A percentile compares a stretch with the other conserved stretches of the same genome.
Conservation (phyloP, 768 basidiomycete genomes). For the Russula compacta region DNA sequence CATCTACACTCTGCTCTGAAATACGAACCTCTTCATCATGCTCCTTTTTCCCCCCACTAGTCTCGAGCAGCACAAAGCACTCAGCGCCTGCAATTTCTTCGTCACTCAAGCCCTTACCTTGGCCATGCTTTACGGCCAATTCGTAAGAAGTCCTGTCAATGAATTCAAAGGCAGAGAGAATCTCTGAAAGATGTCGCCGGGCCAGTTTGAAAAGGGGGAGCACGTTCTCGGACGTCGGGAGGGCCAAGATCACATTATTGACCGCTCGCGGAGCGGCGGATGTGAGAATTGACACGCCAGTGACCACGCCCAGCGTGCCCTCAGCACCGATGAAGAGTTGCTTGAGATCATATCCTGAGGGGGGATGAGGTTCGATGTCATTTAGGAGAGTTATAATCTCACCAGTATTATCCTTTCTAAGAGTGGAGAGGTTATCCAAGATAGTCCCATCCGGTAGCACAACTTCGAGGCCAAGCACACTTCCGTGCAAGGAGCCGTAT, state of each 20-base stretch:
- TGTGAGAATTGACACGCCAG: constrained; percentile 89
- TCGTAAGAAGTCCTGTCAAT: constrained; percentile 84
- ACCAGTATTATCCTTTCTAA: constrained; percentile 98
- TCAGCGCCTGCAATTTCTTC: constrained; percentile 68
- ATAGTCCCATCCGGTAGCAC: constrained; percentile 92
- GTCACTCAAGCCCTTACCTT: constrained; percentile 65
- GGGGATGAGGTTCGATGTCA: constrained; percentile 24
- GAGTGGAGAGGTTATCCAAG: constrained; percentile 76
- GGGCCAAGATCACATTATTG: constrained; percentile 86
- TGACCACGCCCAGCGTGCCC: constrained; percentile 92
- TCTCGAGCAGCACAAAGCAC: constrained; percentile 91
- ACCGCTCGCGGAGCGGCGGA: constrained; percentile 74
- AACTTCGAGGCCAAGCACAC: constrained; percentile 90
- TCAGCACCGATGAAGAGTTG: constrained; percentile 98
- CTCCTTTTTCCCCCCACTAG: constrained; percentile 83
- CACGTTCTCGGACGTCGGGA: constrained; percentile 81
- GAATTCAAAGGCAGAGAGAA: constrained; percentile 95
- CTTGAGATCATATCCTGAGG: constrained; percentile 83
- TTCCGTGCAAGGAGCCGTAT: constrained; percentile 92
- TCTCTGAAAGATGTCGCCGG: constrained; percentile 81
- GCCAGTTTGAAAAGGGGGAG: constrained; percentile 76
- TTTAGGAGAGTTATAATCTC: constrained; percentile 17
- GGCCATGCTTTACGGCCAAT: constrained; percentile 73
- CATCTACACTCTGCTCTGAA: not conserved
- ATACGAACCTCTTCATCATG: constrained; percentile 80